Conservation (phyloP, 208 protist genomes). For the Porcisia deanei region DNA sequence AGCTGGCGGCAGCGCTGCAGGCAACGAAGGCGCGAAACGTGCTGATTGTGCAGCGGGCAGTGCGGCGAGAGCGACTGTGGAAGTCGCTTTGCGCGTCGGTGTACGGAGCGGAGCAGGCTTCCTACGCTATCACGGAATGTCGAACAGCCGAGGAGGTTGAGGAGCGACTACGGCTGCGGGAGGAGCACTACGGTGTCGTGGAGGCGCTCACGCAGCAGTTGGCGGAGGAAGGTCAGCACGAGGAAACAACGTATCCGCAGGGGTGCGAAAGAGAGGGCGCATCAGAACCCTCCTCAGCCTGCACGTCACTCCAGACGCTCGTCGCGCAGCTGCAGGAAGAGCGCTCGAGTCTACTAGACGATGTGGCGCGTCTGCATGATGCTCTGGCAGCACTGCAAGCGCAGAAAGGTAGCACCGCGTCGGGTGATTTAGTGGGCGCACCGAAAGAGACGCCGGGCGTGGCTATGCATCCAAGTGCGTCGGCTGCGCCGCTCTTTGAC, state of each 20-base stretch:
- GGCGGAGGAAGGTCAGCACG: constrained; percentile 14
- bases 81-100: constrained; percentile 56
- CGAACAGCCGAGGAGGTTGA: constrained; percentile 38
- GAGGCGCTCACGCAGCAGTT: constrained; percentile 54
- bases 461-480: not conserved
- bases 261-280: not conserved
- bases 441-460: not conserved
- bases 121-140: constrained; percentile 48
- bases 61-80: constrained; percentile 57
- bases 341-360: constrained; percentile 12
- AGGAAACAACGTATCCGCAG: not conserved
- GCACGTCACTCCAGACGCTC: constrained; percentile 15
- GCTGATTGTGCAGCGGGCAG: constrained; percentile 23
- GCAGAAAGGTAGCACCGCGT: not conserved
- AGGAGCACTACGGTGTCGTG: constrained; percentile 42
- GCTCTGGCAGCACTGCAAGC: constrained; percentile 6
- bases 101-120: constrained; percentile 59
- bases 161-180: constrained; percentile 32
- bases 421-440: not conserved
- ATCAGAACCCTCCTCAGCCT: not conserved
- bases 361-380: constrained; percentile 19
- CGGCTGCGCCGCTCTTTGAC: not conserved
- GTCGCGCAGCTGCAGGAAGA: constrained; percentile 21
- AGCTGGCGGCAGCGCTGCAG: constrained; percentile 27
- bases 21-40: constrained; percentile 11